Base-by-base conservation (phyloP, 192 early-diverging fungal species). In the Coemansia sp. region DNA sequence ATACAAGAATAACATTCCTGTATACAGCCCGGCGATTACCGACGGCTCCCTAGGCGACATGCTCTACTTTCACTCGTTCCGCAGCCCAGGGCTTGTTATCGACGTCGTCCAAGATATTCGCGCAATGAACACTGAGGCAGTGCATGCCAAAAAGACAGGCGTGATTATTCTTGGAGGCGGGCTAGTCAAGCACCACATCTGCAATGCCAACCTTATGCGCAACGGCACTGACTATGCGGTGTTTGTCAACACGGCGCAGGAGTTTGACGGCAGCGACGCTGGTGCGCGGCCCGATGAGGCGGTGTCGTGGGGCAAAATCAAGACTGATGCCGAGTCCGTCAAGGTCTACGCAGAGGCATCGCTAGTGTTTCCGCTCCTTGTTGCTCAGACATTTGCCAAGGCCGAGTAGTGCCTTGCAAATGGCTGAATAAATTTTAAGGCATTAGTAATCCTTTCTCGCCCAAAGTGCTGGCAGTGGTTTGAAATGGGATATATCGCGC, bases 11-110 rank as follows among this genome's bases (percentile, higher is more conserved):
- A 75, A 97, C 67, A 98, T 99, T 55, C 97, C 97, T 1, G 92
- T 98, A 4, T 99, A 92, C 69, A 96, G 95, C 68, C 97, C 97
- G 1, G 97, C 95, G 1, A 69, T 99, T 31, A 99, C 97, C 1
- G 97, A 99, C 56, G 97, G 97, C 19, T 96, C 94, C 2, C 74
- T 99, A 12, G 97, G 97, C 10, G 97, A 99, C 67, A 98, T 99
- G 97, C 91, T 99, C 60, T 99, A 97, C 71, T 98, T 99, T 65
- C 97, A 99, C 81, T 91, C 92, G 16, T 99, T 87, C 84, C 90
- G 88, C 65, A 97, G 86, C 69, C 97, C 97, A 4, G 95, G 95
- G 1, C 80, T 99, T 40, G 83, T 98, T 23, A 83, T 99, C 42
- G 97, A 99, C 64, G 83, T 99, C 62, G 95, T 88, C 6, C 78